A percentile compares a stretch with the other conserved stretches of the same genome.
These are phyloP conservation scores for Colletotrichum sp. DNA, from an alignment of 2,329 filamentous ascomycete species.

Conservation along the genomic window DNA sequence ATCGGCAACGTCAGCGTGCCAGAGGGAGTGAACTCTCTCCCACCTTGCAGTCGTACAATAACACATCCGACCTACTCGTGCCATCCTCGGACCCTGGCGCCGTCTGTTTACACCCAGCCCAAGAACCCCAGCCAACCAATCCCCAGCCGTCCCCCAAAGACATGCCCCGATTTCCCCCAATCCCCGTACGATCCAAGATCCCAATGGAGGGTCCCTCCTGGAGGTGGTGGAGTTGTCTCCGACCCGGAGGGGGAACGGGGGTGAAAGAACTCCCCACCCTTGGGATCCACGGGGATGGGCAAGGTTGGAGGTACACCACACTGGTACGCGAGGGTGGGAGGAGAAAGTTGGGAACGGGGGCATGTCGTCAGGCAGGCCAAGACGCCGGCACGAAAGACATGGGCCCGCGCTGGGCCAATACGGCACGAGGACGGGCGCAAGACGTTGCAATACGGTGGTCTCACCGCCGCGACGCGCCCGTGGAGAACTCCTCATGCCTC, in stretches of 20 bases:
- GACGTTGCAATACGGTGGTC: conserved; percentile 1
- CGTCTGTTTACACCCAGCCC: conserved; percentile 17
- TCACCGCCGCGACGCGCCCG: conserved; percentile 17
- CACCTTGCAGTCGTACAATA: background rate
- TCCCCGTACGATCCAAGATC: conserved; percentile 22
- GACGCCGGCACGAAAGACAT: background rate
- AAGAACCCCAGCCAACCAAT: conserved; percentile 15
- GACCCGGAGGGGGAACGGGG: background rate
- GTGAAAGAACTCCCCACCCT: background rate
- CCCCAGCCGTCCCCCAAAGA: conserved; percentile 8
- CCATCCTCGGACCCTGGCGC: conserved; percentile 13
- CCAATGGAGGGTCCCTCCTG: conserved; percentile 4
- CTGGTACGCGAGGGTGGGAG: background rate
- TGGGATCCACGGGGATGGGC: conserved; percentile 4
- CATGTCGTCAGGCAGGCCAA: conserved; percentile 15
- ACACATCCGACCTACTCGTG: conserved; percentile 5
- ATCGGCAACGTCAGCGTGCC: conserved; percentile 15
- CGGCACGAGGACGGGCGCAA: background rate
- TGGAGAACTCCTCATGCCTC: background rate
- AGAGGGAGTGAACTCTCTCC: background rate
- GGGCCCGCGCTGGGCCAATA: conserved; percentile 1
- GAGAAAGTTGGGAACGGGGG: background rate
- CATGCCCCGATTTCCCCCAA: conserved; percentile 19
- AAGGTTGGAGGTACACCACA: background rate
- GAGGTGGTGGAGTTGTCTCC: background rate